Percentiles rank a stretch among this genome's conserved stretches.
Conservation (phyloP, 106 monocot species). For the Acorus calamus region DNA sequence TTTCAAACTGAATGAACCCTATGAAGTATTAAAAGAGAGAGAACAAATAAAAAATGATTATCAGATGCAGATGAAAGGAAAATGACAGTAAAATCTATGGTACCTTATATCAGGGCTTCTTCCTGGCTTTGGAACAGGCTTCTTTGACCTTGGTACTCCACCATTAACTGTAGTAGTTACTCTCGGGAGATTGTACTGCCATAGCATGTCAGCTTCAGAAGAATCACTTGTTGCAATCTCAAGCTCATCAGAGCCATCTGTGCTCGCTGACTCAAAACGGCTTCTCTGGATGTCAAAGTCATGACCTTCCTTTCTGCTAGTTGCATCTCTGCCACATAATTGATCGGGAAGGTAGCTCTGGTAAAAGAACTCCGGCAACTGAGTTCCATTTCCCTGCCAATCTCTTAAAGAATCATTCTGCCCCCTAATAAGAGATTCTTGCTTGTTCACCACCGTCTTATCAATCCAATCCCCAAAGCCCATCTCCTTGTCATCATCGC, state of each 20-base stretch:
- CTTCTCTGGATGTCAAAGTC: constrained; percentile 29
- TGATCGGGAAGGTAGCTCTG: constrained; percentile 51
- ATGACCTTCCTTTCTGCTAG: constrained; percentile 24
- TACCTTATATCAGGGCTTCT: constrained; percentile 60
- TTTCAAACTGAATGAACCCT: too few species aligned
- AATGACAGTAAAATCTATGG: too few species aligned
- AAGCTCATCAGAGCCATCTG: constrained; percentile 53
- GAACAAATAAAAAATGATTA: constrained; percentile 3
- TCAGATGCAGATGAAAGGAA: neutral
- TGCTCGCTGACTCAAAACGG: constrained; percentile 24
- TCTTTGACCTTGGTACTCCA: constrained; percentile 49
- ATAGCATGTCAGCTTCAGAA: constrained; percentile 65
- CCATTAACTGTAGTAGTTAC: constrained; percentile 15
- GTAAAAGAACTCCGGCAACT: constrained; percentile 51
- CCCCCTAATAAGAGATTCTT: constrained; percentile 2
- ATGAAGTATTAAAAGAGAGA: too few species aligned
- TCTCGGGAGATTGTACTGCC: constrained; percentile 48
- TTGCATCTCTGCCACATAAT: constrained; percentile 19
- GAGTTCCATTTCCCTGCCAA: constrained; percentile 35
- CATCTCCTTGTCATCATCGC: constrained; percentile 49
- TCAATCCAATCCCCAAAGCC: constrained; percentile 75
- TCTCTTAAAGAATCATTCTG: constrained; percentile 24
- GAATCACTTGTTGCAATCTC: constrained; percentile 84
- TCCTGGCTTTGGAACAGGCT: constrained; percentile 37
- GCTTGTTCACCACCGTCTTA: constrained; percentile 75